Evolutionary conservation across 1,284 basidiomycete genomes (phyloP).

Genomic region (Cystobasidium slooffiae): DNA sequence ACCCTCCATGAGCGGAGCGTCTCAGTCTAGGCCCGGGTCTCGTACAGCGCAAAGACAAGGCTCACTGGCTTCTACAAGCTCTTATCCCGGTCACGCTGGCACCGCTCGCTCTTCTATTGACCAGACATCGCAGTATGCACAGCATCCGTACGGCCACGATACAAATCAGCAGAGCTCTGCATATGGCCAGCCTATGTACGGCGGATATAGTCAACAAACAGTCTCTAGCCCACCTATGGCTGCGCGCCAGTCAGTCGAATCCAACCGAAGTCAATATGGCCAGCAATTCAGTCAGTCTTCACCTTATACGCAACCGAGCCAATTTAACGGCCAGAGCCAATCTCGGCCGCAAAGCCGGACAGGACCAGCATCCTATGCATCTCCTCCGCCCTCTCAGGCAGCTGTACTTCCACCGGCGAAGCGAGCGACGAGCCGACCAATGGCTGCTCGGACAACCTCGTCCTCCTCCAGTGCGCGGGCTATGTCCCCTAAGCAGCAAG

Average conservation of each 20-base stretch:
- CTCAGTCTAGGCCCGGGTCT: constrained; percentile 20
- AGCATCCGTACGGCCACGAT: background rate
- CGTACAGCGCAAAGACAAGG: constrained; percentile 13
- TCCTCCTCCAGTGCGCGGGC: background rate
- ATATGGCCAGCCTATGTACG: constrained; percentile 4
- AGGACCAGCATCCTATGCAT: background rate
- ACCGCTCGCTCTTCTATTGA: background rate
- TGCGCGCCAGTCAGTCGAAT: background rate
- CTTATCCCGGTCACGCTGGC: constrained; percentile 11
- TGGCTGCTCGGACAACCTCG: background rate
- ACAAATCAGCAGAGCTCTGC: background rate
- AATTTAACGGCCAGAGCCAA: background rate
- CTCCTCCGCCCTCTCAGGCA: background rate
- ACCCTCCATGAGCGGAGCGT: constrained; percentile 3
- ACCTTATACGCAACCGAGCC: background rate
- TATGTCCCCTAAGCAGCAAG: background rate
- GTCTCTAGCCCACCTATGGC: background rate
- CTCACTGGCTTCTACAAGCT: constrained; percentile 6
- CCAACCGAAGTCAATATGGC: background rate
- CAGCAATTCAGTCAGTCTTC: constrained; percentile 1
- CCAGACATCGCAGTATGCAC: background rate
- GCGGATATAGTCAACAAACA: background rate
- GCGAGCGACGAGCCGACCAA: background rate
- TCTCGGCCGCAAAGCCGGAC: constrained; percentile 8
- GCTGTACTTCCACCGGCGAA: background rate